Conservation (phyloP, 306 rosid genomes). For the Cyclanthera cordifolia region DNA sequence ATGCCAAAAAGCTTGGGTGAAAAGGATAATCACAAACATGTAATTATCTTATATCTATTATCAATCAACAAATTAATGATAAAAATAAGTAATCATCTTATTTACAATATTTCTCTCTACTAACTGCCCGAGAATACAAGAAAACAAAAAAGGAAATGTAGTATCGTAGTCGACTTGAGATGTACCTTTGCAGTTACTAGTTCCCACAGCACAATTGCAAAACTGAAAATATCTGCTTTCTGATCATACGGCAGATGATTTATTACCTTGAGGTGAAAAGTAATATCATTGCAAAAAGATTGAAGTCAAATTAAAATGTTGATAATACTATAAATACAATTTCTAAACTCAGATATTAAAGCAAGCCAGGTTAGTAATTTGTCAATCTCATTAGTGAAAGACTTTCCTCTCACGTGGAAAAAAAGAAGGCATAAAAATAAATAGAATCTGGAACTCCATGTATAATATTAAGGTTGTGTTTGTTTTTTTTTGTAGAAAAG, state of each 20-base stretch:
- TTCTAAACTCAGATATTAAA: neutral
- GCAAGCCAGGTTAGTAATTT: neutral
- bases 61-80: neutral
- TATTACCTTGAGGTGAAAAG: constrained; percentile 58
- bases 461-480: no score
- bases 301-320: constrained; percentile 1
- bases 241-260: constrained; percentile 97
- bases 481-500: no score
- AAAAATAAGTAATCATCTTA: neutral
- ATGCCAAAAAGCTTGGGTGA: constrained; percentile 17
- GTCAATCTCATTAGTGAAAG: neutral
- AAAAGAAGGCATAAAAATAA: neutral
- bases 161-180: constrained; percentile 10
- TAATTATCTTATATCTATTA: neutral
- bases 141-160: neutral
- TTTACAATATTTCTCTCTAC: neutral
- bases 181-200: constrained; percentile 87
- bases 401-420: neutral
- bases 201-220: constrained; percentile 95
- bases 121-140: neutral
- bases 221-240: constrained; percentile 95
- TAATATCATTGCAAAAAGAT: constrained; percentile 7
- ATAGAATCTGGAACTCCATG: neutral
- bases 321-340: neutral
- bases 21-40: neutral